Evolutionary conservation across 1,284 basidiomycete genomes (phyloP), one percentile per base, ranked within the genome.

Genomic region (Pseudozyma tsukubaensis): DNA sequence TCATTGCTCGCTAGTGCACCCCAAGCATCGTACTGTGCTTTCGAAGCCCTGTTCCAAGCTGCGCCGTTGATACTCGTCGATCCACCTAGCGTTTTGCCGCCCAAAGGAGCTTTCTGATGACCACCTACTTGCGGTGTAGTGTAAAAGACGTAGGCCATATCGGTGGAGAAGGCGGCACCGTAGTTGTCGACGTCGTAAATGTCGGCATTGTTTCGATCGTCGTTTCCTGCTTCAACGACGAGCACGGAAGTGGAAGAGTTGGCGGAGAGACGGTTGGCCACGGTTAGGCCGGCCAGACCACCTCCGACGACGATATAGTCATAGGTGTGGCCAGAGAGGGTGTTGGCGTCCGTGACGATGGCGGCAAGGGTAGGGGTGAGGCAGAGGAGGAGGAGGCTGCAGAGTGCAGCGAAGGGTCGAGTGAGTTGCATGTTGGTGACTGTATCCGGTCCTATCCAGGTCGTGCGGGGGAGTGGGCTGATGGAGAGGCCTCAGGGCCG

Each of bases 41-140:
- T 85, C 29, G 87, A 77, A 1, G 88, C 90, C 10, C 89, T 87
- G 13, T 89, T 89, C 85, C 89, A 90, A 10, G 86, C 84, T 11
- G 85, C 88, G 34, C 89, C 89, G 75, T 90, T 90, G 80, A 90
- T 89, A 1, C 88, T 88, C 37, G 88, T 87, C 49, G 87, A 86
- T 1, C 89, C 90, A 34, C 89, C 89, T 3, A 91, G 86, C 0
- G 89, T 89, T 78, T 88, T 89, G 1, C 89, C 89, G 29, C 88
- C 82, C 1, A 55, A 47, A 24, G 89, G 88, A 10, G 82, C 79
- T 72, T 85, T 87, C 16, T 86, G 87, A 11, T 44, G 57, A 3
- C 61, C 76, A 3, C 57, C 63, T 9, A 70, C 54, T 34, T 79
- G 72, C 50, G 86, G 84, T 18, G 88, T 87, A 1, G 89, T 87